Evolutionary conservation across 192 early-diverging fungal genomes (phyloP), one percentile per base, ranked within the genome.

Genomic region (Spinellus fusiger): DNA sequence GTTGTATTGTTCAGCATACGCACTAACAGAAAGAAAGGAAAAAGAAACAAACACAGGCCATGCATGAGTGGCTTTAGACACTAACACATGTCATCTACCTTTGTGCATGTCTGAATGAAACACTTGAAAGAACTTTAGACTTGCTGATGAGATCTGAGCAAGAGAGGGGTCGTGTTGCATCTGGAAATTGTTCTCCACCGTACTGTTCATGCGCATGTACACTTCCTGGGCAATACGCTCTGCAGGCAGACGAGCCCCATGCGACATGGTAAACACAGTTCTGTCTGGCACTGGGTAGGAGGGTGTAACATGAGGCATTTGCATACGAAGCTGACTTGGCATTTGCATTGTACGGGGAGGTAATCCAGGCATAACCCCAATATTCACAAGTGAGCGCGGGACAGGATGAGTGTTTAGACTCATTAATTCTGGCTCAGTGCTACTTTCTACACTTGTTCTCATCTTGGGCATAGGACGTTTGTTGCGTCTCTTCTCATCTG

Each of bases 111-210:
- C 40, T 10, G 40, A 5, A 44, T 44, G 13, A 18, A 44, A 44
- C 40, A 44, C 40, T 18, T 44, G 40, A 18, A 44, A 44, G 40
- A 44, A 44, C 40, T 18, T 44, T 44, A 18, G 40, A 44, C 18
- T 44, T n/a, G 40, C 40, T 3, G 40, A 44, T 65, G 63, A 10
- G 57, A 55, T 47, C 64, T 65, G 35, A 62, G 72, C 2, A 56
- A 62, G 53, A 23, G 34, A 2, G 62, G 16, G 48, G 55, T 60
- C 33, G n/a, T 33, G 28, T 28, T 6, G 40, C 15, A 44, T 44
- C 13, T 18, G 40, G 40, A 44, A 44, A 44, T 44, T 44, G 2
- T 12, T 2, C 18, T 44, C 40, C 3, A 44, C 10, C 3, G 40
- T 3, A n/a, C 15, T 18, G 1, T 2, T 18, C 2, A 44, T 44